phyloP scores from a whole-genome alignment of 2,329 filamentous ascomycete species.

The Lasiodiplodia citricola region DNA sequence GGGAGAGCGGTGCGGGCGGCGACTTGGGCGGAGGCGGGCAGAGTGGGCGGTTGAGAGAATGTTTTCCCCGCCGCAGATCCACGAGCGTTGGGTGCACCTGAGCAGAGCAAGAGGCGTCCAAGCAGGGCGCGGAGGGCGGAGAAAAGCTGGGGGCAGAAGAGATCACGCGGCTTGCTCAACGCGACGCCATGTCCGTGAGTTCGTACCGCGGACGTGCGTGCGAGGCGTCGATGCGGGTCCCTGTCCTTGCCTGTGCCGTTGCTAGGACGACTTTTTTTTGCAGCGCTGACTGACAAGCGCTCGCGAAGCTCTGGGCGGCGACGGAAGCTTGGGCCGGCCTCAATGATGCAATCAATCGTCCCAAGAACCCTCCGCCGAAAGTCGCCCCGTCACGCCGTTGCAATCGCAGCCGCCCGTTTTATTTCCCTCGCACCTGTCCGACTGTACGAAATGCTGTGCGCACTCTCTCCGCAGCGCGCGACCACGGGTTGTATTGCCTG shows the following conservation, averaged over 20 bases:
- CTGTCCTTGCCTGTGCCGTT: constrained; percentile 21
- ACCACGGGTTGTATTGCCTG: constrained; percentile 5
- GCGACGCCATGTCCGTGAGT: constrained; percentile 21
- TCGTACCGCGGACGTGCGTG: constrained; percentile 7
- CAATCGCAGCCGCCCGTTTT: neutral
- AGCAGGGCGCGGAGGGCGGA: constrained; percentile 24
- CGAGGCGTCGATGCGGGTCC: neutral
- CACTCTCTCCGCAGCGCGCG: constrained; percentile 3
- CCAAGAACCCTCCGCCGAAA: neutral
- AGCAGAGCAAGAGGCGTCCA: constrained; percentile 7
- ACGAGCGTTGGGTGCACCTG: constrained; percentile 10
- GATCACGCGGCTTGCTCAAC: constrained; percentile 25
- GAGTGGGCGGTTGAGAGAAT: constrained; percentile 16
- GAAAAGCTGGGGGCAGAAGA: constrained; percentile 26
- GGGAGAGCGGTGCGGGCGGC: constrained; percentile 6
- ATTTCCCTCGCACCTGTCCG: neutral
- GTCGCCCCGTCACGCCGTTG: neutral
- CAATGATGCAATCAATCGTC: constrained; percentile 22
- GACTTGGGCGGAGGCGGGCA: constrained; percentile 2
- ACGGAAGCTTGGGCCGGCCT: constrained; percentile 23
- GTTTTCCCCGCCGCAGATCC: constrained; percentile 25
- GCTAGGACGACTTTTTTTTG: constrained; percentile 6
- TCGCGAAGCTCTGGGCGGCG: neutral
- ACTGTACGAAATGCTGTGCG: neutral
- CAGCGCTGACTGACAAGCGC: neutral